These are phyloP conservation scores for Apiospora phragmitis DNA, from an alignment of 2,329 filamentous ascomycete species.

Conservation along the genomic window DNA sequence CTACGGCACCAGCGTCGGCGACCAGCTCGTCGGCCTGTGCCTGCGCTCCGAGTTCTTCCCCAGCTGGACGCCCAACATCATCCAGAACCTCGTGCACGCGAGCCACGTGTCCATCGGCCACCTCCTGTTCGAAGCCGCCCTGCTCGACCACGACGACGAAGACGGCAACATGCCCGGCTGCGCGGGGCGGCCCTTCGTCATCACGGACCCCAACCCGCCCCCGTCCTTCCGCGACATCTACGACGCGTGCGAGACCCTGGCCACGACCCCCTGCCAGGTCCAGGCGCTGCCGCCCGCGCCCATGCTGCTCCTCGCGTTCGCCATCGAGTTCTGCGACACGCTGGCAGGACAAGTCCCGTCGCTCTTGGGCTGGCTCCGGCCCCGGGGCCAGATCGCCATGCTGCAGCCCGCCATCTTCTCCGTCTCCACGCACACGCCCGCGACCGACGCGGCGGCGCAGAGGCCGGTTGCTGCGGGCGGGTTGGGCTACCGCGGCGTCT, in stretches of 20 bases:
- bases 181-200: conserved; percentile 48
- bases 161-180: conserved; percentile 28
- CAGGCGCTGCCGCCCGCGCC: conserved; percentile 34
- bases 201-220: conserved; percentile 52
- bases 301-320: conserved; percentile 38
- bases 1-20: conserved; percentile 42
- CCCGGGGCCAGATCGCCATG: conserved; percentile 34
- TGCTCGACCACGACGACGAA: conserved; percentile 36
- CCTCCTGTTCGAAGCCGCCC: conserved; percentile 51
- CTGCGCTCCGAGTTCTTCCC: conserved; percentile 38
- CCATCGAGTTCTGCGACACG: conserved; percentile 37
- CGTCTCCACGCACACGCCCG: conserved; percentile 36
- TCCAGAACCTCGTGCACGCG: conserved; percentile 51
- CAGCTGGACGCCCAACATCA: conserved; percentile 43
- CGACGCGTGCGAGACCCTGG: conserved; percentile 30
- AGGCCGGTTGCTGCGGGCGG: conserved; percentile 40
- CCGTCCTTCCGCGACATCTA: conserved; percentile 42
- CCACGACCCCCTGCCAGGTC: conserved; percentile 33
- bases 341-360: conserved; percentile 26
- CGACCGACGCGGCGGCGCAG: conserved; percentile 38
- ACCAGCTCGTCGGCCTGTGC: conserved; percentile 38
- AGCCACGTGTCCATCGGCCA: conserved; percentile 56
- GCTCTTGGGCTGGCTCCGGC: conserved; percentile 30
- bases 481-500: conserved; percentile 39
- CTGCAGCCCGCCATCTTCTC: conserved; percentile 43